phyloP scores from a whole-genome alignment of 2,329 filamentous ascomycete genomes.

The Arthroderma sp. region DNA sequence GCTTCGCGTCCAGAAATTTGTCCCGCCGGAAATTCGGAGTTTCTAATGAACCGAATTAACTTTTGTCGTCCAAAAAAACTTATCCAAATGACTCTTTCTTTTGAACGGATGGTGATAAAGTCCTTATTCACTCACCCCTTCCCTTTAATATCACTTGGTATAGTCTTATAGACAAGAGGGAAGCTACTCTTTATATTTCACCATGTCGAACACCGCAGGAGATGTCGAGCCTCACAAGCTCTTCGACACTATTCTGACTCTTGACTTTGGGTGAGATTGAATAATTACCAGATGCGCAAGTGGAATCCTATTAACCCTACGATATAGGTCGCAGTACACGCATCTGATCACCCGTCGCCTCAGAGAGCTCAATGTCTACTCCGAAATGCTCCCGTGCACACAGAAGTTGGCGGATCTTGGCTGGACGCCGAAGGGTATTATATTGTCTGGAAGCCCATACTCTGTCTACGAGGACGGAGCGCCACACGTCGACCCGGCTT shows the following conservation, averaged over 20 bases:
- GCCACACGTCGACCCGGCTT: conserved; percentile 66
- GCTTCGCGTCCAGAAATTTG: too few species aligned
- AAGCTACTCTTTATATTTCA: neutral
- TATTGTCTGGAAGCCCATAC: conserved; percentile 58
- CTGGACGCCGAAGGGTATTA: conserved; percentile 73
- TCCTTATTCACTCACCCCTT: too few species aligned
- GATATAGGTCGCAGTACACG: conserved; percentile 7
- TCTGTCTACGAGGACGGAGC: conserved; percentile 71
- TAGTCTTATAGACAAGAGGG: too few species aligned
- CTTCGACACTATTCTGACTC: conserved; percentile 18
- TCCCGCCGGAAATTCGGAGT: too few species aligned
- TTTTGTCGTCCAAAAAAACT: too few species aligned
- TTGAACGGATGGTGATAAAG: too few species aligned
- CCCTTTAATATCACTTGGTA: too few species aligned
- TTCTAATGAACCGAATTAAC: too few species aligned
- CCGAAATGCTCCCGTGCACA: conserved; percentile 78
- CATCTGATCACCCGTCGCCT: conserved; percentile 7
- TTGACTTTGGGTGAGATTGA: conserved; percentile 8
- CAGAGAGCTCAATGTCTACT: conserved; percentile 65
- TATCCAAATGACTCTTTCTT: too few species aligned
- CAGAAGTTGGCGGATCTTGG: conserved; percentile 63
- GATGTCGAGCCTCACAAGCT: conserved; percentile 17
- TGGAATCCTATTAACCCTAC: neutral
- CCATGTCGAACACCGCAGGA: conserved; percentile 11
- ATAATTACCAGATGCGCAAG: neutral